Percentiles rank a stretch among this genome's conserved stretches.
Evolutionary conservation across 441 rosid genomes (phyloP).

Genomic region (Eutrema salsugineum): DNA sequence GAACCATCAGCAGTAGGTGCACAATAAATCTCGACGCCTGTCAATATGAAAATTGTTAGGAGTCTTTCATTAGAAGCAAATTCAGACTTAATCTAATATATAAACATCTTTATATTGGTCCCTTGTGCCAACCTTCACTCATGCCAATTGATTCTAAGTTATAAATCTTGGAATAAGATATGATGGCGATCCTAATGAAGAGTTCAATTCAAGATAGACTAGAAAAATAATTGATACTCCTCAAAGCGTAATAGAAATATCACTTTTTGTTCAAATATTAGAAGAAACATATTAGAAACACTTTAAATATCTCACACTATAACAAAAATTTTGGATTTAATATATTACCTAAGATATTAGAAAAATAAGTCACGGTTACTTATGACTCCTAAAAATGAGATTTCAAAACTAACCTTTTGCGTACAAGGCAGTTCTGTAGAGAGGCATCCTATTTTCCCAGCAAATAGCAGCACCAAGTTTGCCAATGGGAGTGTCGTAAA

Average conservation of each 20-base stretch:
- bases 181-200: background rate
- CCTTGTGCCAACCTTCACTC: background rate
- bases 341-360: background rate
- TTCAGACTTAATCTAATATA: background rate
- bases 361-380: background rate
- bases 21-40: conserved; percentile 82
- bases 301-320: too few species aligned
- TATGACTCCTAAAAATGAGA: background rate
- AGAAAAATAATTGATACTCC: too few species aligned
- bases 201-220: too few species aligned
- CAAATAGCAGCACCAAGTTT: conserved; percentile 88
- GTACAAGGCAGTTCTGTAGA: conserved; percentile 74
- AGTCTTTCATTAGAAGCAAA: background rate
- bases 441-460: conserved; percentile 92
- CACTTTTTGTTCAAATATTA: too few species aligned
- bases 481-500: conserved; percentile 66
- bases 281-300: too few species aligned
- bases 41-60: background rate
- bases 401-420: conserved; percentile 52
- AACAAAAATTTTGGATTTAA: too few species aligned
- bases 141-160: background rate
- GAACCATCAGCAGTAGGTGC: conserved; percentile 86
- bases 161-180: background rate
- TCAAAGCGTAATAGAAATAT: too few species aligned
- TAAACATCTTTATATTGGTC: too few species aligned